Evolutionary conservation across 352 stramenopile species (phyloP).

Genomic region (Pythium brassicae): DNA sequence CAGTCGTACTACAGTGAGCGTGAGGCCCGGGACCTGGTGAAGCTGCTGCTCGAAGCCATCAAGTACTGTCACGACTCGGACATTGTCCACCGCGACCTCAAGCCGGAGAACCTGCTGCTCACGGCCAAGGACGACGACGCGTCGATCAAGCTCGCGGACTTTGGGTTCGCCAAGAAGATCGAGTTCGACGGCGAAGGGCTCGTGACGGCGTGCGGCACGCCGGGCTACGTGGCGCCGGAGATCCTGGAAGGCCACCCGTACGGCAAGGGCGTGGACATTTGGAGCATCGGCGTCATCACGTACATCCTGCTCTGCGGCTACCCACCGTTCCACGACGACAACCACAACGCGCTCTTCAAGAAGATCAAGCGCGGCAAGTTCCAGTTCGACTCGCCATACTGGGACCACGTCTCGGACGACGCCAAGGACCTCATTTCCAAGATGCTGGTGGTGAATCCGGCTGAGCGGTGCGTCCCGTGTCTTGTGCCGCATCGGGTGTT

Average conservation of each 20-base stretch:
- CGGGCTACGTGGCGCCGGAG: slow-evolving; percentile 80
- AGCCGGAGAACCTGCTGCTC: slow-evolving; percentile 81
- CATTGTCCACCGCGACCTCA: slow-evolving; percentile 82
- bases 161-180: slow-evolving; percentile 85
- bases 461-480: slow-evolving; percentile 53
- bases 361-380: slow-evolving; percentile 94
- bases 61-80: slow-evolving; percentile 87
- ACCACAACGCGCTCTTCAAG: slow-evolving; percentile 92
- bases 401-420: slow-evolving; percentile 90
- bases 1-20: slow-evolving; percentile 89
- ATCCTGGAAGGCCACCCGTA: slow-evolving; percentile 79
- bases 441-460: slow-evolving; percentile 90
- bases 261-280: slow-evolving; percentile 82
- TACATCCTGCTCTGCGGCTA: slow-evolving; percentile 86
- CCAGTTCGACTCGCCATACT: slow-evolving; percentile 95
- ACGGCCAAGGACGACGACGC: slow-evolving; percentile 80
- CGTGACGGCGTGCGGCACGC: slow-evolving; percentile 76
- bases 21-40: slow-evolving; percentile 81
- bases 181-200: slow-evolving; percentile 67
- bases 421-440: slow-evolving; percentile 94
- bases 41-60: slow-evolving; percentile 83
- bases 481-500: not conserved
- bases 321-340: slow-evolving; percentile 90
- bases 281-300: slow-evolving; percentile 89
- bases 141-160: slow-evolving; percentile 84